Evolutionary conservation across 2,329 filamentous ascomycete species (phyloP), one percentile per base, ranked within the genome.

Genomic region (Dothideomycetes sp.): DNA sequence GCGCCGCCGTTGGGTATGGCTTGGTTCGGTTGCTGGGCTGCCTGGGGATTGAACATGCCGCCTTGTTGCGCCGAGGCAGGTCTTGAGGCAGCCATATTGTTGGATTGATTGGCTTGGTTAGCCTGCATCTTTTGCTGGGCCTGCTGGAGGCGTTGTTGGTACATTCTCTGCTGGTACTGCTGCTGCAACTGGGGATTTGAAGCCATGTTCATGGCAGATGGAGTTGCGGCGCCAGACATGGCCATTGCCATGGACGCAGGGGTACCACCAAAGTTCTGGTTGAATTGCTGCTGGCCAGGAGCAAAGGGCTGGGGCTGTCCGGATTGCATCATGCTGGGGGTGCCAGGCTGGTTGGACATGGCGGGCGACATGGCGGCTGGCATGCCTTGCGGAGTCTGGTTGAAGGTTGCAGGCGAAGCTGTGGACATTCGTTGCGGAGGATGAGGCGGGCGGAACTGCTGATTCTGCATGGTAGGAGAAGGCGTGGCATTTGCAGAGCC

Each of bases 391-490:
- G 75, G 72, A 42, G 79, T 79, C 12, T 84, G 83, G 2, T 84
- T 88, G 58, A 93, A 94, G 1, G 86, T 85, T 60, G 91, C 89
- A 3, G 91, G 89, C 22, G 91, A 96, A 32, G 86, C 82, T 34
- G 89, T 95, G 48, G 87, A 82, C 60, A 96, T 85, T 54, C 87
- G 52, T 47, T 64, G 61, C 11, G 57, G 72, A 56, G 87, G 84
- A 30, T 81, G 79, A 73, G 54, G 83, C 76, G 24, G 79, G 41
- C 61, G 70, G 62, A 77, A 79, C 39, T 77, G 72, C 55, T 93
- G 88, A 56, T 81, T 87, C 45, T 77, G 77, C 77, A 95, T 87
- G 46, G 93, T 89, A 19, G 91, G 91, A 5, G 91, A 96, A 9
- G 89, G 89, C 30, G 86, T 94, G 45, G 85, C 82, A 59, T 87